Base-by-base conservation (phyloP, 1,139 yeast genomes). In the Meyerozyma carpophila region DNA sequence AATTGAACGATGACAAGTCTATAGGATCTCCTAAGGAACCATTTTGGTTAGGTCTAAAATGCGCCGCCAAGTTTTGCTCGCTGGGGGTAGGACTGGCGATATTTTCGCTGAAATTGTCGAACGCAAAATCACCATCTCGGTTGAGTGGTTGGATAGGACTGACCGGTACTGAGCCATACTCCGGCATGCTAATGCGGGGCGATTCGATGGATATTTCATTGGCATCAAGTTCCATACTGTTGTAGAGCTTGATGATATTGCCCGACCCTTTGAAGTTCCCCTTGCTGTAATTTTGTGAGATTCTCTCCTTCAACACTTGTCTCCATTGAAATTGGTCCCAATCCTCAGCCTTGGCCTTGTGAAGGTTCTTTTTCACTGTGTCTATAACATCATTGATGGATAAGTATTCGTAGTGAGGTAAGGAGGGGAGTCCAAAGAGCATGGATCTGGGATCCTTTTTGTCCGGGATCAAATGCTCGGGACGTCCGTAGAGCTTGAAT, bases 401-500 rank as follows among this genome's bases (percentile, higher is more conserved):
- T 49, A 79, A 55, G 52, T 76, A 79, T 50, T 75, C 72, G 42
- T 73, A 77, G 48, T 68, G 75, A 6, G 84, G 84, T 50, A 79
- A 69, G 37, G 79, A 75, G 1, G 84, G 84, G 48, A 79, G 66
- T 1, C 78, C 82, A 59, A 78, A 79, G 26, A 79, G 63, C 53
- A 79, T 57, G 4, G 81, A 74, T 6, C 61, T 56, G n/a, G 63
- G 60, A 47, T 75, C 68, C 11, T 60, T 57, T 57, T 78, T 75
- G 50, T 73, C 71, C 36, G 80, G 71, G 42, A 63, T 59, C 49
- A 79, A 71, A 46, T 68, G 79, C 24, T 62, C 57, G 1, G 84
- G 84, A 44, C 83, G 64, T 1, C 84, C 84, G 51, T 78, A 79
- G 40, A 79, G 60, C 52, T 67, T 72, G 61, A 77, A 79, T 6